phyloP scores from a whole-genome alignment of 2,329 filamentous ascomycete genomes.

The Blumeria hordei region DNA sequence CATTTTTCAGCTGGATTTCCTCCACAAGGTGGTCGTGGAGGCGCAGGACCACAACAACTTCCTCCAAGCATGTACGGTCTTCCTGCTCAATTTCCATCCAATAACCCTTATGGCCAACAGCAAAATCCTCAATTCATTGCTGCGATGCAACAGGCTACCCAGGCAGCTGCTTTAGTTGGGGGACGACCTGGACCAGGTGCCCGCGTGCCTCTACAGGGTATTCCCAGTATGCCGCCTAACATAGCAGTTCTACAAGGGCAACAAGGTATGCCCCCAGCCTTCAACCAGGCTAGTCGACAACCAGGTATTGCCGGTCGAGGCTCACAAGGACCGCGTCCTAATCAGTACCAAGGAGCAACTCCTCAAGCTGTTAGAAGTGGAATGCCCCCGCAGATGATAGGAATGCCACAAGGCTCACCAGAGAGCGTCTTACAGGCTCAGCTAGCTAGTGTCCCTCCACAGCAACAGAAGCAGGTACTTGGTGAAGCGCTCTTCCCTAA shows the following conservation, averaged over 20 bases:
- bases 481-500: slow-evolving; percentile 97
- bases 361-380: slow-evolving; percentile 15
- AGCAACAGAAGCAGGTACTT: slow-evolving; percentile 94
- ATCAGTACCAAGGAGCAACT: slow-evolving; percentile 16
- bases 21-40: slow-evolving; percentile 66
- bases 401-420: slow-evolving; percentile 11
- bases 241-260: slow-evolving; percentile 29
- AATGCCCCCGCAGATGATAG: slow-evolving; percentile 14
- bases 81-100: slow-evolving; percentile 56
- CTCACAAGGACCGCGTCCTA: slow-evolving; percentile 16
- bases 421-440: slow-evolving; percentile 29
- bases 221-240: slow-evolving; percentile 52
- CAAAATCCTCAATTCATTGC: slow-evolving; percentile 58
- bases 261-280: slow-evolving; percentile 27
- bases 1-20: slow-evolving; percentile 66
- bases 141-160: slow-evolving; percentile 51
- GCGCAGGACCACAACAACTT: slow-evolving; percentile 59
- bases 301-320: slow-evolving; percentile 17
- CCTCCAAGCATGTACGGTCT: slow-evolving; percentile 70
- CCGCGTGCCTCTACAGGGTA: slow-evolving; percentile 36
- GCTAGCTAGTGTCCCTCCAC: slow-evolving; percentile 28
- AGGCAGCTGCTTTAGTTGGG: slow-evolving; percentile 26
- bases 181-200: slow-evolving; percentile 18
- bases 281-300: slow-evolving; percentile 26
- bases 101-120: slow-evolving; percentile 54